Conservation (phyloP, 2,329 filamentous ascomycete genomes). For the Tolypocladium tundrense region DNA sequence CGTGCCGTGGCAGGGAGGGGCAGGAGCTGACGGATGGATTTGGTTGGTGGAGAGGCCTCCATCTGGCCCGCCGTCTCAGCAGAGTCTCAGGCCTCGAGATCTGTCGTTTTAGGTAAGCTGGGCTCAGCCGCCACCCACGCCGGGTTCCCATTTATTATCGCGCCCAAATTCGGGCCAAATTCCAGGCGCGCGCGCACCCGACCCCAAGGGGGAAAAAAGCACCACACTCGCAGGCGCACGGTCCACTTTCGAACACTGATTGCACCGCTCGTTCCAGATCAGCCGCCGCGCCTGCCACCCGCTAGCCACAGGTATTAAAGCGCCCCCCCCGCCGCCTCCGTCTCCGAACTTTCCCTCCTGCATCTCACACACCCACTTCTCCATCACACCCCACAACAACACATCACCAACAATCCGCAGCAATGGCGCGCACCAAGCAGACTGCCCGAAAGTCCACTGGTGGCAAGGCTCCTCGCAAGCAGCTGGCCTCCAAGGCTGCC, state of each 20-base stretch:
- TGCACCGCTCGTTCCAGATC: constrained; percentile 18
- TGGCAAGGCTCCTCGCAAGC: constrained; percentile 80
- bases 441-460: constrained; percentile 67
- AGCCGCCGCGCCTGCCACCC: constrained; percentile 20
- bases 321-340: constrained; percentile 31
- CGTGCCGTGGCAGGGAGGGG: too few relatives aligned
- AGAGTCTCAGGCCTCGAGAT: background rate
- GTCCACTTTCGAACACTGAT: constrained; percentile 4
- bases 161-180: background rate
- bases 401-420: constrained; percentile 26
- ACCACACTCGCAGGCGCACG: constrained; percentile 13
- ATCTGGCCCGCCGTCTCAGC: background rate
- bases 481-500: constrained; percentile 95
- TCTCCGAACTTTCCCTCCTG: constrained; percentile 27
- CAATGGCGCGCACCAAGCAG: constrained; percentile 58
- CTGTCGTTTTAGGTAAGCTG: background rate
- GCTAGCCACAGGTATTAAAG: constrained; percentile 29
- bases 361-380: constrained; percentile 28
- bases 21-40: background rate
- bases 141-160: background rate
- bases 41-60: background rate
- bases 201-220: background rate
- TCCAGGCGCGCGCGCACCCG: background rate
- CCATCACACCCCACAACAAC: constrained; percentile 16
- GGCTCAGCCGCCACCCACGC: background rate